Base-by-base conservation (phyloP, 495 filamentous ascomycete genomes). In the Annulohypoxylon stygium region DNA sequence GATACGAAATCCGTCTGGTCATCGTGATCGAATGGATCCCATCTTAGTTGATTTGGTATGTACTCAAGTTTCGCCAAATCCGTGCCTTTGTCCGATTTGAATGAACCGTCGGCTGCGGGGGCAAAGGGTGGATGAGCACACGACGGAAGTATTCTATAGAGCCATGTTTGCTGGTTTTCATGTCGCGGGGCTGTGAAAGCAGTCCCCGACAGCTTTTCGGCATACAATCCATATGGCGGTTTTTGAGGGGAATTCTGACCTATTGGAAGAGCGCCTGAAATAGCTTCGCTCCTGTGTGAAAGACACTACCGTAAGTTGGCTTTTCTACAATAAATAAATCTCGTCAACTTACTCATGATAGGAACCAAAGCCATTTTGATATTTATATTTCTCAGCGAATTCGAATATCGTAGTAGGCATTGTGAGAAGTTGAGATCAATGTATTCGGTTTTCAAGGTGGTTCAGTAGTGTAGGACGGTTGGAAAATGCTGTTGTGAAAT, bases 131-230 rank as follows among this genome's bases (percentile, higher is more conserved):
- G 87, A 75, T 98, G 95, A 5, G 93, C 87, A 45, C 93, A 93
- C 0, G 93, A 88, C 39, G 95, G 95, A 30, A 97, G 84, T 68
- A 97, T 93, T 10, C 95, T 89, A 79, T 98, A 97, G n/a, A 97
- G 89, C 95, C 95, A 98, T 41, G 94, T 88, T 76, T 97, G 95
- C 78, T 91, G 89, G 82, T 97, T 98, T 78, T 96, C 92, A 80
- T 91, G 88, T 16, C 95, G 88, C 0, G 95, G 95, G 5, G 94
- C 93, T 26, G 95, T 98, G 78, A 98, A 98, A 41, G 95, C 91
- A 6, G 95, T 97, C 14, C 95, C 95, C 0, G 95, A 97, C 30
- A 98, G 88, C 86, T 97, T 97, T 80, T 98, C 95, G 54, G 93
- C 88, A 79, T 97, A 98, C 43, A 98, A 88, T 1, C 94, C 95